Evolutionary conservation across 768 basidiomycete genomes (phyloP), one percentile per base, ranked within the genome.

Genomic region (Hypsizygus marmoreus): DNA sequence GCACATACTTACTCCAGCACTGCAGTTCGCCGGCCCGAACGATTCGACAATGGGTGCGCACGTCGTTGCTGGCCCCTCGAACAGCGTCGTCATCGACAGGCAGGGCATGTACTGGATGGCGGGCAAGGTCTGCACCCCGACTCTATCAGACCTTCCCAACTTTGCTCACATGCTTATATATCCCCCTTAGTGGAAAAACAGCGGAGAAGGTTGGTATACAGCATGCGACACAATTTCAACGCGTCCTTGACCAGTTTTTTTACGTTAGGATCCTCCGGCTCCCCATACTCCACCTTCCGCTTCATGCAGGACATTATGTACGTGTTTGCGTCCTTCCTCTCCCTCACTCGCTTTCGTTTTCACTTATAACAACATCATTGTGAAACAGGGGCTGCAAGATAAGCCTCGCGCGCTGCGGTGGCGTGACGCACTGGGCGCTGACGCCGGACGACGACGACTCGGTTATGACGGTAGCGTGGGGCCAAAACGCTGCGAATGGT

Each of bases 41-140:
- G 74, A 80, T 22, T 54, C 71, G 29, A 82, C 80, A 14, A 84
- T 81, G 74, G 91, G 80, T 24, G 68, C 69, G 4, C 67, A 71
- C 22, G 79, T 97, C 22, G 68, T 77, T 8, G 89, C 90, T 17
- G 95, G 95, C 12, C 90, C 91, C 0, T 76, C 91, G 5, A 91
- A 81, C 65, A 86, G 84, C n/a, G 80, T 88, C 6, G 86, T 92
- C 20, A 73, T 93, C 29, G 93, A 95, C 62, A 82, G 77, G 37
- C 86, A 91, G 57, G 75, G 79, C n/a, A 89, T 92, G 82, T 91
- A 82, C 58, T 94, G 78, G 77, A 88, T 87, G 82, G 87, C 86
- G 32, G 89, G 86, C 28, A 93, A 87, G 74, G 86, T 80, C 58
- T 30, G 54, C 28, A n/a, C 42, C 40, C 45, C 40, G 39, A n/a